Evolutionary conservation across 176 grass and related monocot species (phyloP).

Genomic region (Themeda triandra): DNA sequence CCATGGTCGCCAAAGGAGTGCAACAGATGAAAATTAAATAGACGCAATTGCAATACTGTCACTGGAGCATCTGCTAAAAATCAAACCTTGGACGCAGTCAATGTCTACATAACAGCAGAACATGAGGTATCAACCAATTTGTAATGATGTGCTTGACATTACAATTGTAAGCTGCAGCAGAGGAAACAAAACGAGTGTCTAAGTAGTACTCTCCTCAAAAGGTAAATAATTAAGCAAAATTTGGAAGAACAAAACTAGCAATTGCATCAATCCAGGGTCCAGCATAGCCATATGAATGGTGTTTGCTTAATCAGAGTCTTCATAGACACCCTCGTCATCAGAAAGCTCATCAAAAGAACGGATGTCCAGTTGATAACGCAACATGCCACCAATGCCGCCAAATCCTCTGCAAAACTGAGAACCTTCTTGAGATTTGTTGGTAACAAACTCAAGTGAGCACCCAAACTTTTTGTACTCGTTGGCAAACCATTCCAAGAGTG

Average conservation of each 20-base stretch:
- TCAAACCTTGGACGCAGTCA: not conserved
- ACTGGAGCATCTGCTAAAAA: not conserved
- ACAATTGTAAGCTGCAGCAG: not conserved
- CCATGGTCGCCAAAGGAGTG: not conserved
- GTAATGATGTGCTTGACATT: not conserved
- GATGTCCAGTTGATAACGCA: slow-evolving; percentile 67
- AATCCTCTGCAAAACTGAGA: slow-evolving; percentile 81
- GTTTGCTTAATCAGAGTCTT: slow-evolving; percentile 61
- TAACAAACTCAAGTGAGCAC: slow-evolving; percentile 79
- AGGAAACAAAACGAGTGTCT: not conserved
- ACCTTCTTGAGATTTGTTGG: slow-evolving; percentile 75
- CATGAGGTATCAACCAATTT: slow-evolving; percentile 14
- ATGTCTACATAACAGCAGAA: not conserved
- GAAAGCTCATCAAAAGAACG: slow-evolving; percentile 75
- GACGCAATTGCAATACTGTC: not conserved
- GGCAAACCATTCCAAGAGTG: slow-evolving; percentile 78
- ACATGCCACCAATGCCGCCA: slow-evolving; percentile 67
- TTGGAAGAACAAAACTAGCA: not conserved
- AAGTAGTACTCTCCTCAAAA: not conserved
- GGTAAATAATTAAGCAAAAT: slow-evolving; percentile 12
- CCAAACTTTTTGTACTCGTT: slow-evolving; percentile 81
- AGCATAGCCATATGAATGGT: not conserved
- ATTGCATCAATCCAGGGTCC: not conserved
- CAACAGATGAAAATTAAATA: not conserved
- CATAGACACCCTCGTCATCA: slow-evolving; percentile 59